phyloP scores from a whole-genome alignment of 208 protist genomes.

The Porcisia hertigi region DNA sequence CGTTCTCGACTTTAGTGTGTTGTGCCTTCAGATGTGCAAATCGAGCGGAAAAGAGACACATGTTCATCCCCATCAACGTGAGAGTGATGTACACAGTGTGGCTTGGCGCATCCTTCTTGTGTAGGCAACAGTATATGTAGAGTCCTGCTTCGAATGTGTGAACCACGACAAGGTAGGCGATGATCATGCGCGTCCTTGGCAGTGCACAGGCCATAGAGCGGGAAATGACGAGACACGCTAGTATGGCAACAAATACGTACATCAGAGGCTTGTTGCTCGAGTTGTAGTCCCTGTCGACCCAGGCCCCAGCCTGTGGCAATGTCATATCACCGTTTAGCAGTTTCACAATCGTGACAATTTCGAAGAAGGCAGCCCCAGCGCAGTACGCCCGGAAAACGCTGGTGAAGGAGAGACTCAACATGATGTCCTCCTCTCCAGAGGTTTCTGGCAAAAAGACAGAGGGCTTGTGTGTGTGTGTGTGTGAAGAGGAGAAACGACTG shows the following conservation, averaged over 20 bases:
- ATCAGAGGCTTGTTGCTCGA: slow-evolving; percentile 31
- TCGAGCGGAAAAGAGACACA: slow-evolving; percentile 27
- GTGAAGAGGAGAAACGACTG: background rate
- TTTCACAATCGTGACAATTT: slow-evolving; percentile 43
- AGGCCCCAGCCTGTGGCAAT: slow-evolving; percentile 36
- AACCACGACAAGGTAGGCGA: slow-evolving; percentile 41
- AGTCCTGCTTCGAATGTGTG: slow-evolving; percentile 39
- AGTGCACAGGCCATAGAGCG: slow-evolving; percentile 36
- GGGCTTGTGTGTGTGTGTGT: background rate
- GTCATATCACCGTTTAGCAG: slow-evolving; percentile 25
- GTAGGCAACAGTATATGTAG: slow-evolving; percentile 28
- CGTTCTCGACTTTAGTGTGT: slow-evolving; percentile 7
- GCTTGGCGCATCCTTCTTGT: slow-evolving; percentile 26
- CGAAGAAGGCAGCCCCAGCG: slow-evolving; percentile 33
- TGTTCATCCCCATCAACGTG: slow-evolving; percentile 33
- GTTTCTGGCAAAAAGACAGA: background rate
- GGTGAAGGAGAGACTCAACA: slow-evolving; percentile 9
- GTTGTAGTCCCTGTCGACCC: slow-evolving; percentile 45
- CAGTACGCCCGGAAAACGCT: slow-evolving; percentile 36
- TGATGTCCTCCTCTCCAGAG: background rate
- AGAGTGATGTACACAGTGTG: slow-evolving; percentile 24
- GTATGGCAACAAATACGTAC: slow-evolving; percentile 41
- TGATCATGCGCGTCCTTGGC: slow-evolving; percentile 41
- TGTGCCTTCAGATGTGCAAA: slow-evolving; percentile 19
- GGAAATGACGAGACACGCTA: slow-evolving; percentile 35